Base-by-base conservation (phyloP, 257 asterid genomes). In the Coffea canephora region DNA sequence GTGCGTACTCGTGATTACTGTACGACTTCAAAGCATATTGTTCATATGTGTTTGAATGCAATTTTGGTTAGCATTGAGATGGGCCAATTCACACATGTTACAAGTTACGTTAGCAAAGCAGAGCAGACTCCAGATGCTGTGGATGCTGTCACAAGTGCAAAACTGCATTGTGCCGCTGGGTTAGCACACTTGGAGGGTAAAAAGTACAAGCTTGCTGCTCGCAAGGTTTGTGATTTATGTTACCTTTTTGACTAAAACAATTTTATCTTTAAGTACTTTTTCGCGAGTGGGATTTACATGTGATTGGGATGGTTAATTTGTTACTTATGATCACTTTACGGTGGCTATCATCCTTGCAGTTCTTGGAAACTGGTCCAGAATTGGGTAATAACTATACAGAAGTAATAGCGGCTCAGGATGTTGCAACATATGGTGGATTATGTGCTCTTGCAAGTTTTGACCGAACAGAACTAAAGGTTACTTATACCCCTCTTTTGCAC, bases 401-500 rank as follows among this genome's bases (percentile, higher is more conserved):
- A 86, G 97, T 96, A 67, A 96, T 96, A 83, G 95, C 99, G 70
- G 90, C 91, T 55, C 99, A 96, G 87, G 99, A 96, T 88, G 88
- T 94, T 84, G 99, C 99, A 43, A 96, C 99, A 65, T 96, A 96
- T 75, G 99, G 98, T 81, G 95, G 98, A 77, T 93, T 96, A 72
- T 96, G 99, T 79, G 98, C 98, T 69, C 98, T 96, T 77, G 97
- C 99, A 84, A 96, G 92, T 84, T 96, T 96, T 86, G 98, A 96
- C 79, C 94, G 98, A 23, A 86, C 96, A 36, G 99, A 96, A 82
- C 86, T 96, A 82, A 96, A 96, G 98, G 99, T 84, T 76, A 87
- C 77, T 34, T 67, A 43, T 69, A 50, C 43, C 13, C 71, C 67
- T 75, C 67, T n/a, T n/a, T 65, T 55, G 49, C 69, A 59, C 19